A percentile compares a stretch with the other conserved stretches of the same genome.
Evolutionary conservation across 768 basidiomycete genomes (phyloP).

Genomic region (Neoboletus subvelutipes): DNA sequence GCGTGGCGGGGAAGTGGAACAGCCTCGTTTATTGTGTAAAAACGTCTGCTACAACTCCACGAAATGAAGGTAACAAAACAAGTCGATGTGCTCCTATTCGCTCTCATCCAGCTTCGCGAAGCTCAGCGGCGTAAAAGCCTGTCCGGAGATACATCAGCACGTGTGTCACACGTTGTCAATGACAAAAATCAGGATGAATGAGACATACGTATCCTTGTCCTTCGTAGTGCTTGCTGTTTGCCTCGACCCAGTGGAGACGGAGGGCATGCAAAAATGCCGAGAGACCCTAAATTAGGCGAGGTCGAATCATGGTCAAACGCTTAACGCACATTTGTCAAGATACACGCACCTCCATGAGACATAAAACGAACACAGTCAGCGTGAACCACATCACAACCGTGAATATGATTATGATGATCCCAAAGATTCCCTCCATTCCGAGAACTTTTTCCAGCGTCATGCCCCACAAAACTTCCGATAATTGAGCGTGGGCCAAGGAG

Average conservation of each 20-base stretch:
- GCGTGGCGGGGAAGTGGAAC: constrained; percentile 1
- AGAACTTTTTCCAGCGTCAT: constrained; percentile 77
- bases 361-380: constrained; percentile 75
- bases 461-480: constrained; percentile 89
- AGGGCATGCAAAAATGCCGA: constrained; percentile 96
- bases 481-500: constrained; percentile 95
- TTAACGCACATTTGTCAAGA: constrained; percentile 18
- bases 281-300: constrained; percentile 58
- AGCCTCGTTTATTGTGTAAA: constrained; percentile 15
- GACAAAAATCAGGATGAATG: constrained; percentile 13
- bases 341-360: constrained; percentile 87
- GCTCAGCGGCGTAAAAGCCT: constrained; percentile 51
- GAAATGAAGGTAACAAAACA: constrained; percentile 17
- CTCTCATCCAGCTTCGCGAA: constrained; percentile 44
- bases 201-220: constrained; percentile 83
- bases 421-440: constrained; percentile 64
- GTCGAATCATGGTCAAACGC: constrained; percentile 9
- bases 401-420: constrained; percentile 50
- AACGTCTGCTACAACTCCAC: constrained; percentile 17
- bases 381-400: constrained; percentile 73
- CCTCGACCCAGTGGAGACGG: constrained; percentile 97
- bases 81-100: constrained; percentile 25
- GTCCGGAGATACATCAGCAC: constrained; percentile 27
- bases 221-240: constrained; percentile 94
- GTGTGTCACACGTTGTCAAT: constrained; percentile 24